These are phyloP conservation scores for Fragaria nilgerrensis DNA, from an alignment of 306 rosid species.

Conservation along the genomic window DNA sequence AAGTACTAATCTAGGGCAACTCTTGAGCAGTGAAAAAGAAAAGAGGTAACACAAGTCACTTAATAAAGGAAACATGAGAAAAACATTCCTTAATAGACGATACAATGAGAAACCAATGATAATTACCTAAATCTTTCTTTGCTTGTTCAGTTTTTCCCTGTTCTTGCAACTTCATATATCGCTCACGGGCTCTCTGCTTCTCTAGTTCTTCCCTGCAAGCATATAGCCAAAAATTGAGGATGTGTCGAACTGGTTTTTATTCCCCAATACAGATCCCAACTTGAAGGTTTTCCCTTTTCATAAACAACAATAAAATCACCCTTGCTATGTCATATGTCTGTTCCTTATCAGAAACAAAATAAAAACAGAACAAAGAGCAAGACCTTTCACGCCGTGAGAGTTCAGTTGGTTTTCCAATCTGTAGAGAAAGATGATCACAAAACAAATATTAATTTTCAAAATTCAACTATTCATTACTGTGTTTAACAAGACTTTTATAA, in stretches of 20 bases:
- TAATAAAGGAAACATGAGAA: neutral
- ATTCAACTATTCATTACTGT: neutral
- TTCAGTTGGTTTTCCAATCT: slow-evolving; percentile 77
- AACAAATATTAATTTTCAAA: slow-evolving; percentile 15
- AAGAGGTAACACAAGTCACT: neutral
- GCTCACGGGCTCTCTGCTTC: slow-evolving; percentile 86
- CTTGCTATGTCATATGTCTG: neutral
- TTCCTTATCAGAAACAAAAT: neutral
- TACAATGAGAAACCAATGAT: neutral
- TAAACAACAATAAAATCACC: neutral
- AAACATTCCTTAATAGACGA: neutral
- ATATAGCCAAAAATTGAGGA: neutral
- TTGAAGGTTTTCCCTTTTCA: neutral
- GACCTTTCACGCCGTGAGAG: slow-evolving; percentile 98
- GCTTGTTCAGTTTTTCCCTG: slow-evolving; percentile 95
- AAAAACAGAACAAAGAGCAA: neutral
- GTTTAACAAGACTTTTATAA: neutral
- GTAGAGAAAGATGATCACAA: slow-evolving; percentile 18
- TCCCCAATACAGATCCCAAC: neutral
- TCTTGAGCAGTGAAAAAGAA: neutral
- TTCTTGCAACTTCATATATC: slow-evolving; percentile 84
- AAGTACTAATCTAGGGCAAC: neutral
- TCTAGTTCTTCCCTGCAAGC: slow-evolving; percentile 76
- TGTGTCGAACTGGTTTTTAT: neutral
- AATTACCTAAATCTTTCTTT: slow-evolving; percentile 82